Conservation (phyloP, 768 basidiomycete species). For the Mycena venus region DNA sequence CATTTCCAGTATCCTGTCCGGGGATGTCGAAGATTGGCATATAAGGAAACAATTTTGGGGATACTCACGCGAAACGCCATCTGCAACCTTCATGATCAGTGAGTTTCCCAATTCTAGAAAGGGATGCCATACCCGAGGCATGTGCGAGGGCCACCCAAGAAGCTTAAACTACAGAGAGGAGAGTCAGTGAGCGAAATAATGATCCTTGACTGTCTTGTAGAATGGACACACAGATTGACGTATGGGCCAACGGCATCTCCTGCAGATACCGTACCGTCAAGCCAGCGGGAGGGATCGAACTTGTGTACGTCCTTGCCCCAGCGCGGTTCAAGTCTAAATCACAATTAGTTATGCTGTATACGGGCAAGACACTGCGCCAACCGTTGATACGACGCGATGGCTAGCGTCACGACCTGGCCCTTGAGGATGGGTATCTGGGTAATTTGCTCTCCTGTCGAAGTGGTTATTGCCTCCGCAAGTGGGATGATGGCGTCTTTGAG, state of each 20-base stretch:
- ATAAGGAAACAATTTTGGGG: too few relatives aligned
- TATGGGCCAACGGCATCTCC: constrained; percentile 18
- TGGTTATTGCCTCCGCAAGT: neutral
- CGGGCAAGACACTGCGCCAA: neutral
- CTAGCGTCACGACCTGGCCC: neutral
- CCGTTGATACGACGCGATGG: constrained; percentile 12
- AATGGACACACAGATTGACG: constrained; percentile 22
- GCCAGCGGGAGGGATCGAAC: constrained; percentile 22
- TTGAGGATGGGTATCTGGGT: neutral
- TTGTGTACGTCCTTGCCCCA: constrained; percentile 21
- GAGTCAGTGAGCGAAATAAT: neutral
- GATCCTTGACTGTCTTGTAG: too few relatives aligned
- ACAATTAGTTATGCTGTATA: neutral
- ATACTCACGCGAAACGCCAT: constrained; percentile 17
- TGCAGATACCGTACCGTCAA: neutral
- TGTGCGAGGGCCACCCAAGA: constrained; percentile 12
- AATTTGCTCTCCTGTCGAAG: neutral
- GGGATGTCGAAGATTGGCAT: neutral
- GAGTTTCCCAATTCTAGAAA: neutral
- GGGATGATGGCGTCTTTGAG: neutral
- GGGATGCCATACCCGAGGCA: constrained; percentile 18
- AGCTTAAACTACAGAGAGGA: neutral
- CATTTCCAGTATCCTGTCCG: constrained; percentile 11
- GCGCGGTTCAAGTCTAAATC: constrained; percentile 2
- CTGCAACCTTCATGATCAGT: neutral